Percentiles rank a stretch among this genome's conserved stretches.
Conservation (phyloP, 192 early-diverging fungal genomes). For the Cetraspora pellucida region DNA sequence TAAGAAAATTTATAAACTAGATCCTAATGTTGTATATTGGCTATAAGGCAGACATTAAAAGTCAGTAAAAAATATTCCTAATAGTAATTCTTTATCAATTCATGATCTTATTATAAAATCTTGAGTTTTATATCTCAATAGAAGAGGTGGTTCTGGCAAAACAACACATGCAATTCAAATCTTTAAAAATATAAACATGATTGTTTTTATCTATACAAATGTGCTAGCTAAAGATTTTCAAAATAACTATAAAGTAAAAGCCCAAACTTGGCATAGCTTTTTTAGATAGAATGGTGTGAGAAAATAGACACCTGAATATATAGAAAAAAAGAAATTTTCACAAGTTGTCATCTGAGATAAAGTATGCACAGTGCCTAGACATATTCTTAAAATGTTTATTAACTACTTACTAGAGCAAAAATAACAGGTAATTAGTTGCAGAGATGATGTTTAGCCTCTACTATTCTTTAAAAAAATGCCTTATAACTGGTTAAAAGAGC, state of each 20-base stretch:
- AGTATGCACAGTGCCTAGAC: conserved; percentile 20
- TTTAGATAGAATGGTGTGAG: conserved; percentile 15
- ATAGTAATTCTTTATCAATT: conserved; percentile 10
- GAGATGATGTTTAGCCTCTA: conserved; percentile 17
- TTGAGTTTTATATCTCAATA: conserved; percentile 19
- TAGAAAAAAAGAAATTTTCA: conserved; percentile 28
- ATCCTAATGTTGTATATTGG: conserved; percentile 12
- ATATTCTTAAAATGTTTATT: conserved; percentile 27
- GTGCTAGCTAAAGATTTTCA: conserved; percentile 1
- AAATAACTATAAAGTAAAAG: conserved; percentile 4
- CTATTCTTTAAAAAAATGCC: conserved; percentile 29
- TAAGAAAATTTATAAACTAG: conserved; percentile 4
- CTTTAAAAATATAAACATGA: conserved; percentile 20
- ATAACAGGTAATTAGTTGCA: conserved; percentile 27
- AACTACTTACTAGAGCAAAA: conserved; percentile 28
- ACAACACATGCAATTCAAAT: conserved; percentile 27
- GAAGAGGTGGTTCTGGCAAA: conserved; percentile 6
- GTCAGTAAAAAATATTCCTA: background rate
- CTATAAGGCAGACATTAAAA: conserved; percentile 3
- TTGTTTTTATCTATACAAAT: conserved; percentile 18
- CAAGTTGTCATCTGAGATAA: conserved; percentile 14
- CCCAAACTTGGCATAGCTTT: conserved; percentile 27
- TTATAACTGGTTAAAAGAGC: conserved; percentile 23
- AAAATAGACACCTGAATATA: conserved; percentile 4
- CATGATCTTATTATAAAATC: conserved; percentile 23